Base-by-base conservation (phyloP, 352 stramenopile species). In the Peronospora destructor region DNA sequence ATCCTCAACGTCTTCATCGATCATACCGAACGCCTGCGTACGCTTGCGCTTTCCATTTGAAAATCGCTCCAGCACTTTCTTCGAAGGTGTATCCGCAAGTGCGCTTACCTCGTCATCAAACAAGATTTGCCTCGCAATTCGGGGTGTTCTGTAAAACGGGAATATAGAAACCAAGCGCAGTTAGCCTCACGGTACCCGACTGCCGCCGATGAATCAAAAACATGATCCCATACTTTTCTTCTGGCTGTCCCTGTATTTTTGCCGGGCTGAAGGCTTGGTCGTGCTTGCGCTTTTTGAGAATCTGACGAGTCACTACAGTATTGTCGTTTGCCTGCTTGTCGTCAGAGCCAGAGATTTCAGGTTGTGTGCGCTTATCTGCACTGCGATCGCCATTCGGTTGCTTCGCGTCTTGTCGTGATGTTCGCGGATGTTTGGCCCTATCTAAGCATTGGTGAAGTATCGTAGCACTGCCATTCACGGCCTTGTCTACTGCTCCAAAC, bases 1-100 rank as follows among this genome's bases (percentile, higher is more conserved):
- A 49, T 71, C 62, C 2, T 71, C 59, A 11, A 60, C 54, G 32
- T 71, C 63, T 36, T 71, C 63, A 35, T 66, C 51, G 34, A 48
- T 21, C 29, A 64, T 71, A 4, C 49, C 54, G 28, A 71, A 61
- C 9, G 42, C 29, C 55, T 68, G 49, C 26, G 57, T 51, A 17
- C 49, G 58, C 16, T 64, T 66, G 30, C 55, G 48, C 19, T 73
- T 69, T 21, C 28, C 40, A 21, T 41, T 58, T 33, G 50, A 66
- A 17, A 44, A 35, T 11, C 42, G 39, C 34, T 16, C 8, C 17
- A 14, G 1, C 17, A 36, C 11, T 38, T 61, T 41, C 12, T 58
- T 59, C 13, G 30, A 26, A 16, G 59, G 26, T 51, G 59, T 40
- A 35, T 41, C 37, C 14, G 30, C 16, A 11, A 66, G 21, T 29